phyloP scores from a whole-genome alignment of 1,284 basidiomycete genomes.

The Dichomitus squalens region DNA sequence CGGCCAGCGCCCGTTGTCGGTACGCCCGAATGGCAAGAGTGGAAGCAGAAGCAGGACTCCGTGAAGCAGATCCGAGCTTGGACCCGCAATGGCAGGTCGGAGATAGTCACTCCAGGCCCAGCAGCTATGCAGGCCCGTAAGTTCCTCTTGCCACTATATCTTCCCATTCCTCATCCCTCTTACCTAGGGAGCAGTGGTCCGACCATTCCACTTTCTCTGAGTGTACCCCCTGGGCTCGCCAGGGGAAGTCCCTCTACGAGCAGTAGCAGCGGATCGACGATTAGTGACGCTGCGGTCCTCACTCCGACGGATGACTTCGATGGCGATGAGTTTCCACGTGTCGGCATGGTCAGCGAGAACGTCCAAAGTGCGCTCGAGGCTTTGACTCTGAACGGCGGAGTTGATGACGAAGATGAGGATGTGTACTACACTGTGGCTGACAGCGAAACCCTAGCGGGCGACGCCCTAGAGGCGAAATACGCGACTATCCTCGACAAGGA shows the following conservation, averaged over 20 bases:
- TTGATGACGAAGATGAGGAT: slow-evolving; percentile 5
- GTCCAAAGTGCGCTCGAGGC: slow-evolving; percentile 1
- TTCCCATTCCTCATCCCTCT: not conserved
- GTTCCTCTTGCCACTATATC: not conserved
- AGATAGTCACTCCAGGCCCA: not conserved
- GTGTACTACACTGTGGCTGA: not conserved
- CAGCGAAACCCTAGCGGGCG: not conserved
- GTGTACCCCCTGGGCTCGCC: slow-evolving; percentile 2
- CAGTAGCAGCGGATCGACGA: not conserved
- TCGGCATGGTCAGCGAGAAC: not conserved
- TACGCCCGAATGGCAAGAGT: slow-evolving; percentile 15
- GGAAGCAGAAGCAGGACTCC: slow-evolving; percentile 1
- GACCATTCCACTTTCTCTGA: not conserved
- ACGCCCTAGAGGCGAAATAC: not conserved
- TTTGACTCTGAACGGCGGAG: slow-evolving; percentile 7
- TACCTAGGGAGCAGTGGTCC: not conserved
- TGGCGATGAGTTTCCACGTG: not conserved
- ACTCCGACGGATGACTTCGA: not conserved
- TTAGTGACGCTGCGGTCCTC: not conserved
- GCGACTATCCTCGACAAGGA: not conserved
- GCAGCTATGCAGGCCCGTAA: not conserved
- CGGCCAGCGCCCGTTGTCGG: slow-evolving; percentile 15
- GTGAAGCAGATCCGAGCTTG: not conserved
- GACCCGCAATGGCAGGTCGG: not conserved
- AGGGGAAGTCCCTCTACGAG: not conserved